These are phyloP conservation scores for Anthoceros angustus DNA, from an alignment of 225 moss, liverwort and hornwort genomes.

Conservation along the genomic window DNA sequence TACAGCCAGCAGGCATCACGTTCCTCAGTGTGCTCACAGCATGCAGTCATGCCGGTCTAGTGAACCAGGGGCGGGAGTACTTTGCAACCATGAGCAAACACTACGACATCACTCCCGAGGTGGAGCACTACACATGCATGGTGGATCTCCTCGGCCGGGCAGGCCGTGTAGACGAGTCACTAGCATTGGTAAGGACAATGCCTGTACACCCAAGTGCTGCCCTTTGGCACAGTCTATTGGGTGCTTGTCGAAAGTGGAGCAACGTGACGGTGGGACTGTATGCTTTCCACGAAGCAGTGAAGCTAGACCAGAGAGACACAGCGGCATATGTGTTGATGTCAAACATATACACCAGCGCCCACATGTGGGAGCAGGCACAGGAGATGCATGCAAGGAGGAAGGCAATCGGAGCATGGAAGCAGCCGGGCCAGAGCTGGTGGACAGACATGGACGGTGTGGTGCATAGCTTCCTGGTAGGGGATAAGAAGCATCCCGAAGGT, in stretches of 20 bases:
- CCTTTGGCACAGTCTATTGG: background rate
- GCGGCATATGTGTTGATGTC: conserved; percentile 1
- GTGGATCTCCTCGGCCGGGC: conserved; percentile 1
- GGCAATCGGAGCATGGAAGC: background rate
- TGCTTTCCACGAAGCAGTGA: background rate
- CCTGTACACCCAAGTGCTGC: background rate
- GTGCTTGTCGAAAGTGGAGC: background rate
- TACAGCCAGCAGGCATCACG: background rate
- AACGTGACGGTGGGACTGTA: background rate
- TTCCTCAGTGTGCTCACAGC: background rate
- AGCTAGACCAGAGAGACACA: background rate
- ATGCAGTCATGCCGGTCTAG: background rate
- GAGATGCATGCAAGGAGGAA: background rate
- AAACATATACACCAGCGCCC: background rate
- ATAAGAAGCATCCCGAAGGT: background rate
- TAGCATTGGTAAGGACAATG: background rate
- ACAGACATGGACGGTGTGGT: background rate
- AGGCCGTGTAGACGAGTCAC: background rate
- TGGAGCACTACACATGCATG: background rate
- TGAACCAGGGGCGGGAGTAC: background rate
- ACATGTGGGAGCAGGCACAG: background rate
- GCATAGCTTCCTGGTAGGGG: background rate
- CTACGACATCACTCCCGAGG: background rate
- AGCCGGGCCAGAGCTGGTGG: background rate
- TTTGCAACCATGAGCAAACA: background rate